phyloP scores from a whole-genome alignment of 805 yeast species.

The Wickerhamiella siamensis region DNA sequence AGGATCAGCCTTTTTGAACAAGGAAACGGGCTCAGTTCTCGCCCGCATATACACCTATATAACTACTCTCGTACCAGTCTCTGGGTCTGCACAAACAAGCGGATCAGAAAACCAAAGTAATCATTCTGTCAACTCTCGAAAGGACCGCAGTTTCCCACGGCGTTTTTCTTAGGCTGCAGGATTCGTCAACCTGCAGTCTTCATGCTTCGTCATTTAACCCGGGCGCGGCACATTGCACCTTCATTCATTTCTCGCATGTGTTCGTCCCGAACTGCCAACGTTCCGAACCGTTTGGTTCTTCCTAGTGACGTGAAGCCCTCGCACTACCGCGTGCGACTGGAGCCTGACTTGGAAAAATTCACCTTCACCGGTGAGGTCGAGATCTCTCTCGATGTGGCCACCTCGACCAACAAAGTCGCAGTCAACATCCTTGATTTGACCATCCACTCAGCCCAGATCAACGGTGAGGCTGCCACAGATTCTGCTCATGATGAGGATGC shows the following conservation, averaged over 20 bases:
- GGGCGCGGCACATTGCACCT: not conserved
- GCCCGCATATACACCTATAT: too few species aligned
- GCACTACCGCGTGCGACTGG: constrained; percentile 55
- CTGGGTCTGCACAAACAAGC: too few species aligned
- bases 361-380: constrained; percentile 23
- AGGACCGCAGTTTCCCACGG: too few species aligned
- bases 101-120: too few species aligned
- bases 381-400: constrained; percentile 33
- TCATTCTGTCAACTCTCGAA: too few species aligned
- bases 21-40: too few species aligned
- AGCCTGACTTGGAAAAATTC: constrained; percentile 40
- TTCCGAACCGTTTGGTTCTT: constrained; percentile 30
- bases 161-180: too few species aligned
- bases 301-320: constrained; percentile 57
- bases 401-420: constrained; percentile 32
- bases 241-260: not conserved
- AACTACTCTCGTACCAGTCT: too few species aligned
- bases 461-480: constrained; percentile 21
- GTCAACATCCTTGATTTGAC: constrained; percentile 56
- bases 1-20: too few species aligned
- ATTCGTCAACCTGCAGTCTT: not conserved
- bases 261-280: constrained; percentile 3
- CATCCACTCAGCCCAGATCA: constrained; percentile 26
- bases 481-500: constrained; percentile 32
- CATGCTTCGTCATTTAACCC: constrained; percentile 1